Evolutionary conservation across 1,284 basidiomycete genomes (phyloP), one percentile per base, ranked within the genome.

Genomic region (Rhodotorula sp.): DNA sequence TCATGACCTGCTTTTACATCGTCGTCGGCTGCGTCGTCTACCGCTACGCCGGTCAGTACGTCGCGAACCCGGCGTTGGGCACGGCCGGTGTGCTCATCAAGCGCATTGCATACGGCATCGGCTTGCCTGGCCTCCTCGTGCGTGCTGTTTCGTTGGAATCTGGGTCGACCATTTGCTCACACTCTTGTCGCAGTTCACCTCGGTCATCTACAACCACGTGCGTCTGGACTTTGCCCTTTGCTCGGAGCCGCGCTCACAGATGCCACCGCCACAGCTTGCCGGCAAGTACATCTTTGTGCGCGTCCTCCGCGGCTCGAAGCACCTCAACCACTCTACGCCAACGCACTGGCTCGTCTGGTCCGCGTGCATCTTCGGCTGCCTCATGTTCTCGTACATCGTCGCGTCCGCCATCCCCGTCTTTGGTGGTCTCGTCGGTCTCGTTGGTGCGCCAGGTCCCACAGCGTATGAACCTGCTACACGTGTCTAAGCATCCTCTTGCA

Each of bases 221-320:
- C 52, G 53, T 54, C 27, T 13, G 17, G 5, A 5, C 27, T 17
- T 27, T 8, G n/a, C 23, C 49, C 10, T 25, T 25, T 53, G 4
- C 25, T 4, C n/a, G 25, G 0, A 23, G 12, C 23, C 49, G 16
- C 52, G 8, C 27, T 25, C 25, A 10, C 13, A 10, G 8, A 7
- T n/a, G 34, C 34, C 5, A 5, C 34, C 34, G 3, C 34, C 25
- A 14, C 53, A 54, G 53, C 53, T 54, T 8, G 17, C 61, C 46
- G 59, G 86, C 45, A 88, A 88, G 77, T 84, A 87, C 50, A 76
- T 88, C 58, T 88, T 89, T 76, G 83, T 89, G 67, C 84, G 88
- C 23, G 75, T 86, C 64, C 86, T 89, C 78, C 84, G 87, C 34
- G 83, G 84, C 71, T 84, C 86, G 17, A 80, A 80, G 21, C 88